phyloP scores from a whole-genome alignment of 202 grass and related monocot species.

The Digitaria exilis region DNA sequence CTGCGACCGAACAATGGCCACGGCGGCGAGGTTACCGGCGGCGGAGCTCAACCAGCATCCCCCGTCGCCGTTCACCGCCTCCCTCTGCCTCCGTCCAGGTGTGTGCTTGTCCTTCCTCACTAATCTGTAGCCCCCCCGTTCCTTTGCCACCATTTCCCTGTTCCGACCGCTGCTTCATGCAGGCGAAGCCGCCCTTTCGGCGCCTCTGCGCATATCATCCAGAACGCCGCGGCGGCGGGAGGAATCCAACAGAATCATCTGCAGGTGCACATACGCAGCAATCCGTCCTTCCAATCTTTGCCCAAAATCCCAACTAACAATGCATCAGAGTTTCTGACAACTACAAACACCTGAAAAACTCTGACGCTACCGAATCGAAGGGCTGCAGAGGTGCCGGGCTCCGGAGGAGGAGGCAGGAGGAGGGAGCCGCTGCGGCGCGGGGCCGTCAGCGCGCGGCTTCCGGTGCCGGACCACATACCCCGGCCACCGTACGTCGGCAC shows the following conservation, averaged over 20 bases:
- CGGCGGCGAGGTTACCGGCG: not conserved
- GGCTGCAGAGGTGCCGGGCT: slow-evolving; percentile 39
- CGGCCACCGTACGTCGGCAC: slow-evolving; percentile 63
- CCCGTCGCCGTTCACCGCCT: not conserved
- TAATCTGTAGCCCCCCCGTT: not conserved
- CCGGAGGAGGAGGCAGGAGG: slow-evolving; percentile 31
- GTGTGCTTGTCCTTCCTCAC: not conserved
- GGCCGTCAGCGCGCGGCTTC: slow-evolving; percentile 54
- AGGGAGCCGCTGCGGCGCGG: slow-evolving; percentile 66
- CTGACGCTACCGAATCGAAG: slow-evolving; percentile 45
- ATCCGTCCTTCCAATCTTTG: not conserved
- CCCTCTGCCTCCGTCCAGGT: slow-evolving; percentile 9
- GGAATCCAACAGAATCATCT: not conserved
- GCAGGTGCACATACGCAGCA: slow-evolving; percentile 27
- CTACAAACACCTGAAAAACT: not conserved
- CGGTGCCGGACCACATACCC: slow-evolving; percentile 65
- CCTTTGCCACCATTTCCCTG: not conserved
- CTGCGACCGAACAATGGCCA: not conserved
- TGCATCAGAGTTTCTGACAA: not conserved
- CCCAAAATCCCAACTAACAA: not conserved
- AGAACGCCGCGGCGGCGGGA: not conserved
- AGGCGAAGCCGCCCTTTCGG: slow-evolving; percentile 25
- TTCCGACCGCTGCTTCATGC: not conserved
- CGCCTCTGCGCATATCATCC: slow-evolving; percentile 9
- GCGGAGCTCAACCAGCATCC: slow-evolving; percentile 3